Evolutionary conservation across 768 basidiomycete species (phyloP), one percentile per base, ranked within the genome.

Genomic region (Suillus spraguei): DNA sequence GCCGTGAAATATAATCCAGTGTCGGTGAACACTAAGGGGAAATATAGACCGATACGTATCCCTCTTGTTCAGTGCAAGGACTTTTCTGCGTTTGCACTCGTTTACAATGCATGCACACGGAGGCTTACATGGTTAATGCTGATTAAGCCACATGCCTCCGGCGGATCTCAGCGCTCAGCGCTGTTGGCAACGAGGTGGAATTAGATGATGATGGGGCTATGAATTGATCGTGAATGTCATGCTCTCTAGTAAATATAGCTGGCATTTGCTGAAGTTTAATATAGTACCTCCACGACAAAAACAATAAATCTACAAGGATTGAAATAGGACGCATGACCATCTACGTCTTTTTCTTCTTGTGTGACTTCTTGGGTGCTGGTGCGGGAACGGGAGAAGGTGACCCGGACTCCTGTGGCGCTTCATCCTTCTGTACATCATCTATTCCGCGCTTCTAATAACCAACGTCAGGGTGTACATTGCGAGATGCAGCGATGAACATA

Each of bases 331-430:
- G 39, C 17, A 28, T 39, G 33, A 32, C 3, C 32, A 8, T 36
- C 67, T 76, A 87, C 9, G 85, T 85, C 74, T 87, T 91, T 77
- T 88, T 90, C 76, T 87, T 89, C 80, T 91, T 90, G 24, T 82
- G 74, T 50, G 84, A 79, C 64, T 86, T 80, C 75, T 88, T 90
- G 20, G 77, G 75, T n/a, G 83, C 74, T 9, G 83, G 80, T 10
- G 78, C 76, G 7, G 78, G 72, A 22, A 78, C 78, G 24, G 90
- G 89, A 2, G 89, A 90, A 0, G 87, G 76, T 6, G 89, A 83
- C 60, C 88, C 80, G 11, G 88, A 87, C 47, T 85, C 84, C 66
- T 85, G 77, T 24, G 65, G 63, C 52, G 80, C 76, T 53, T 81
- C 81, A 9, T 76, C 77, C 72, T 82, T 82, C 62, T 80, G 78